Percentiles rank a stretch among this genome's conserved stretches.
phyloP scores from a whole-genome alignment of 345 rosid species.

The Melastoma malabathricum region DNA sequence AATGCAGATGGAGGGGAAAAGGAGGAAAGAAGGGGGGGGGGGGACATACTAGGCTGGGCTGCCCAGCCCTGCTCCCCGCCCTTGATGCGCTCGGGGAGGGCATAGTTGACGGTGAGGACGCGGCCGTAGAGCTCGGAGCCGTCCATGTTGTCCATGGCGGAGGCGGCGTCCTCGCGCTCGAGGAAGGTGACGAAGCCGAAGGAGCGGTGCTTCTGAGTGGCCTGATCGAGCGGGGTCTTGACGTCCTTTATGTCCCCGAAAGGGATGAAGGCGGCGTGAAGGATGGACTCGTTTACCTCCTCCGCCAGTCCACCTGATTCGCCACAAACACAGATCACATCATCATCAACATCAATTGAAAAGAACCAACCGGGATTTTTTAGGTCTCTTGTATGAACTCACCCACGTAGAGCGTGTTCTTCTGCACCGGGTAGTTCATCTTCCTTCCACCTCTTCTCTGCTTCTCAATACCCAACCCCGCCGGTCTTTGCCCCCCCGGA shows the following conservation, averaged over 20 bases:
- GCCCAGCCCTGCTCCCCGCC: slow-evolving; percentile 99
- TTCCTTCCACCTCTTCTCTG: slow-evolving; percentile 7
- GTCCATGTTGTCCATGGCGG: slow-evolving; percentile 98
- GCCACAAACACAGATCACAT: neutral
- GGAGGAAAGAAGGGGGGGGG: neutral
- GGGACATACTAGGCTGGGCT: slow-evolving; percentile 83
- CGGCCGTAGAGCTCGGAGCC: slow-evolving; percentile 98
- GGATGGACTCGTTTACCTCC: slow-evolving; percentile 87
- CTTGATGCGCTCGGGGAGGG: slow-evolving; percentile 89
- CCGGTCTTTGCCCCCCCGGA: too few relatives aligned
- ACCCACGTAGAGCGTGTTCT: slow-evolving; percentile 86
- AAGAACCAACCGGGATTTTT: too few relatives aligned
- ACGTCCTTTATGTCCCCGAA: slow-evolving; percentile 98
- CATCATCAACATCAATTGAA: too few relatives aligned
- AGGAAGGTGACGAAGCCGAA: slow-evolving; percentile 96
- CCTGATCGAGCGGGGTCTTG: slow-evolving; percentile 88
- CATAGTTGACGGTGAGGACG: slow-evolving; percentile 93
- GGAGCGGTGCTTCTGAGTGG: slow-evolving; percentile 96
- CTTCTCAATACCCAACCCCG: too few relatives aligned
- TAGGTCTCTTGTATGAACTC: neutral
- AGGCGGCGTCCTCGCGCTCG: slow-evolving; percentile 71
- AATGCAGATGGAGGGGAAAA: neutral
- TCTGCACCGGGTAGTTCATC: slow-evolving; percentile 60
- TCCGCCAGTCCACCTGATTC: slow-evolving; percentile 64
- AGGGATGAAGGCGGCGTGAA: slow-evolving; percentile 89